These are phyloP conservation scores for Gamsiella multidivaricata DNA, from an alignment of 192 early-diverging fungal species.

Conservation along the genomic window DNA sequence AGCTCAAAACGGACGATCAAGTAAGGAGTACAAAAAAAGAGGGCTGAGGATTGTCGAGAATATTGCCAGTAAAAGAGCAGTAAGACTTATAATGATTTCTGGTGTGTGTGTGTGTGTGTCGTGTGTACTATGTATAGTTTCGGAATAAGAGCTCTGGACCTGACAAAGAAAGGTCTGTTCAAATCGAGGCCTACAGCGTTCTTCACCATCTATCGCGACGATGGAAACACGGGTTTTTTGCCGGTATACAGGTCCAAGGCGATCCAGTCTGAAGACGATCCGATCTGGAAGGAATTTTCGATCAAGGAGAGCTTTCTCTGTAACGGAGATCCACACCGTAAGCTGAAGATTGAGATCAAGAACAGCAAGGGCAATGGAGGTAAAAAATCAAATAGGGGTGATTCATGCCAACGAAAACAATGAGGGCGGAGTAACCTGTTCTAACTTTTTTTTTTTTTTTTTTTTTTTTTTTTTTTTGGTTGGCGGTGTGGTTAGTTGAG, in stretches of 20 bases:
- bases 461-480: conserved; percentile 3
- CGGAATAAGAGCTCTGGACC: conserved; percentile 47
- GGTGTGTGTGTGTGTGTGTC: too few relatives aligned
- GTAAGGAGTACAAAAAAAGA: conserved; percentile 37
- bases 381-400: too few relatives aligned
- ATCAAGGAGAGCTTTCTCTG: conserved; percentile 43
- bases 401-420: too few relatives aligned
- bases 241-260: conserved; percentile 43
- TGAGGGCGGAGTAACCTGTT: too few relatives aligned
- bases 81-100: too few relatives aligned
- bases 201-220: conserved; percentile 51
- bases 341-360: conserved; percentile 37
- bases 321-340: conserved; percentile 44
- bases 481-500: too few relatives aligned
- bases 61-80: too few relatives aligned
- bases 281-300: conserved; percentile 33
- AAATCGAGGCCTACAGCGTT: conserved; percentile 38
- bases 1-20: conserved; percentile 34
- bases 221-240: conserved; percentile 46
- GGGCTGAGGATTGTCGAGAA: too few relatives aligned
- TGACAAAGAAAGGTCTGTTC: conserved; percentile 42
- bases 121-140: conserved; percentile 29
- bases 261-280: conserved; percentile 10
- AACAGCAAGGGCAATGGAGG: conserved; percentile 40
- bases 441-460: neutral